Evolutionary conservation across 1,284 basidiomycete genomes (phyloP).

Genomic region (Coniferiporia sulphurascens): DNA sequence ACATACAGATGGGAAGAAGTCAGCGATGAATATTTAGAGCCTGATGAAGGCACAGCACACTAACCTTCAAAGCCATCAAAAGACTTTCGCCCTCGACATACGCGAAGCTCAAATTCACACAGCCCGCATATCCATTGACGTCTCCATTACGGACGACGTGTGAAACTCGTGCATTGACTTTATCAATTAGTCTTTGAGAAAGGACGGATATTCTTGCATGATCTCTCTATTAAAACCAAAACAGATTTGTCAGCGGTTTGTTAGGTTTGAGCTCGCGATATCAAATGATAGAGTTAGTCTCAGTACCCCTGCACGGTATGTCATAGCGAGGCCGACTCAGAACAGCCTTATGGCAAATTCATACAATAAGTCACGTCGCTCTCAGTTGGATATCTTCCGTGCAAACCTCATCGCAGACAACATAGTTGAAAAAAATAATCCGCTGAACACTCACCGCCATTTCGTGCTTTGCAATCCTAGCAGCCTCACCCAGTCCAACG

Average conservation of each 20-base stretch:
- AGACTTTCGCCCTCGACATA: constrained; percentile 98
- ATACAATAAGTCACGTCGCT: constrained; percentile 4
- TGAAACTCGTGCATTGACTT: constrained; percentile 81
- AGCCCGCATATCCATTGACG: constrained; percentile 82
- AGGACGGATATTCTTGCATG: constrained; percentile 74
- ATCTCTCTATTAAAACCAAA: constrained; percentile 61
- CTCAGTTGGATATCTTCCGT: constrained; percentile 23
- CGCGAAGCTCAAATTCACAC: constrained; percentile 93
- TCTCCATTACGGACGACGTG: constrained; percentile 96
- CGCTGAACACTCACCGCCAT: constrained; percentile 71
- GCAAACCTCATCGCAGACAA: constrained; percentile 31
- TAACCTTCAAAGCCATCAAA: constrained; percentile 96
- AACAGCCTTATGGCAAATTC: constrained; percentile 13
- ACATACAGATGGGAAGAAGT: constrained; percentile 11
- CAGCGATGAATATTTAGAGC: not conserved
- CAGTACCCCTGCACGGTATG: constrained; percentile 86
- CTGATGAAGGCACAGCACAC: constrained; percentile 53
- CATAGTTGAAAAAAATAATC: constrained; percentile 8
- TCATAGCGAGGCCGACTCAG: constrained; percentile 56
- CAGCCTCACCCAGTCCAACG: constrained; percentile 95
- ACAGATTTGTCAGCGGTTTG: constrained; percentile 15
- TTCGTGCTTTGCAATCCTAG: constrained; percentile 86
- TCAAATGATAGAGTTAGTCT: constrained; percentile 29
- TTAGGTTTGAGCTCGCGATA: not conserved
- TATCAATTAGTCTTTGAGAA: constrained; percentile 78